phyloP scores from a whole-genome alignment of 176 grass and related monocot genomes.

The Carex myosuroides region DNA sequence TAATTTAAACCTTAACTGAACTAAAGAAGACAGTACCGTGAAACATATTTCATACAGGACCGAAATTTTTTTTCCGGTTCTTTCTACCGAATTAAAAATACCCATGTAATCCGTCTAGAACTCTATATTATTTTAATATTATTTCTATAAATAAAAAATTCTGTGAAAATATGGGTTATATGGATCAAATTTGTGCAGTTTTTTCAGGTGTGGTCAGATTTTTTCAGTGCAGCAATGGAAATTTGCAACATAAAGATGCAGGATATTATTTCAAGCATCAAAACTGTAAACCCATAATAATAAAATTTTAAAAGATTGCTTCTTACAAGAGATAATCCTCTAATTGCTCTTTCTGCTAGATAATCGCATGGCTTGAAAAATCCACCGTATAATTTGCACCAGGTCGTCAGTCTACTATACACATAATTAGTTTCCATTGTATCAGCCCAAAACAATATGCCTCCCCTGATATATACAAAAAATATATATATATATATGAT shows the following conservation, averaged over 20 bases:
- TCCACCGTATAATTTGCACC: conserved; percentile 44
- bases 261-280: not conserved
- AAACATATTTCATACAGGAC: no score
- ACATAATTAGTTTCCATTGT: conserved; percentile 38
- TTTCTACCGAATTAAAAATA: no score
- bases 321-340: conserved; percentile 48
- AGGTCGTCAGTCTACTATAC: conserved; percentile 30
- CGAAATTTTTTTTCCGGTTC: no score
- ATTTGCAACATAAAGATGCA: not conserved
- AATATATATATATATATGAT: not conserved
- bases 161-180: not conserved
- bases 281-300: not conserved
- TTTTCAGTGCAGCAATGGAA: not conserved
- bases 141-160: no score
- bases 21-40: not conserved
- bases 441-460: conserved; percentile 68
- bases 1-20: not conserved
- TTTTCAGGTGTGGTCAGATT: not conserved
- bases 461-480: conserved; percentile 32
- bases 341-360: conserved; percentile 28
- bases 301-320: not conserved
- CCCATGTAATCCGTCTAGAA: no score
- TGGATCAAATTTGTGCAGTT: not conserved
- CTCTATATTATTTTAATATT: no score
- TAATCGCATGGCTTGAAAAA: conserved; percentile 61